A percentile compares a stretch with the other conserved stretches of the same genome.
Evolutionary conservation across 257 asterid genomes (phyloP).

Genomic region (Solanum rostratum): DNA sequence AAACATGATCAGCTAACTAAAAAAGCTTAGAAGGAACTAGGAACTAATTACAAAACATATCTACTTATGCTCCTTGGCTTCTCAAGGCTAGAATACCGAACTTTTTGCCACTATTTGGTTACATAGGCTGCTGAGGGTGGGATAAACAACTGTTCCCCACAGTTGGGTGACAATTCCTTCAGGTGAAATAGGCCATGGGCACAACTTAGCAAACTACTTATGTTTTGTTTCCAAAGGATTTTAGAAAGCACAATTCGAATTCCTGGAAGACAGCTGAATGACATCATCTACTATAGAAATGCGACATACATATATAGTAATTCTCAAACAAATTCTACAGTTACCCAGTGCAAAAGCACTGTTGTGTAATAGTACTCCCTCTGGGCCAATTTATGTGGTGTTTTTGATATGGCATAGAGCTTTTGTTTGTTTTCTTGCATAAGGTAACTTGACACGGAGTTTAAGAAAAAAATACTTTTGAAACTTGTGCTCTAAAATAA

Average conservation of each 20-base stretch:
- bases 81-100: not conserved
- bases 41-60: not conserved
- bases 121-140: not conserved
- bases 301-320: not conserved
- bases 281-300: not conserved
- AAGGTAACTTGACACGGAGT: not conserved
- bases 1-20: not conserved
- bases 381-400: not conserved
- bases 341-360: not conserved
- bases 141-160: not conserved
- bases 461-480: not conserved
- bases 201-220: slow-evolving; percentile 5
- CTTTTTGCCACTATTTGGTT: not conserved
- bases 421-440: not conserved
- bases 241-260: not conserved
- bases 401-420: not conserved
- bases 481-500: not conserved
- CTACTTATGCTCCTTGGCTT: not conserved
- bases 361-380: not conserved
- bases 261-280: not conserved
- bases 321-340: not conserved
- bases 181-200: not conserved
- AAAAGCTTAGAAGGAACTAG: not conserved
- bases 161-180: not conserved
- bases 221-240: not conserved